These are phyloP conservation scores for Pinus albicaulis DNA, from an alignment of 75 land plant genomes.

Conservation along the genomic window DNA sequence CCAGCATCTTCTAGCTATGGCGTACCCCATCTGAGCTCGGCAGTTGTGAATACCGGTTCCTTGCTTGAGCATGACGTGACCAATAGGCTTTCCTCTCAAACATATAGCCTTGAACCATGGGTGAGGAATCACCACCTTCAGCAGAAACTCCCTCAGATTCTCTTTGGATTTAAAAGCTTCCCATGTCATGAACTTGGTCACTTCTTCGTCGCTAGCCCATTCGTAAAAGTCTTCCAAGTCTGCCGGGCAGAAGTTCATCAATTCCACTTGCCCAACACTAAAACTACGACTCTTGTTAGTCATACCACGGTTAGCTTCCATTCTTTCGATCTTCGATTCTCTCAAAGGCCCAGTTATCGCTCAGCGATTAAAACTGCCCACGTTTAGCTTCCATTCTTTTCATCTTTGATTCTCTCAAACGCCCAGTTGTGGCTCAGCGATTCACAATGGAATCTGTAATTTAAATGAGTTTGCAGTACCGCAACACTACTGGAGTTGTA, in stretches of 20 bases:
- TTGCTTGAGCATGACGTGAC: neutral
- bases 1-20: slow-evolving; percentile 44
- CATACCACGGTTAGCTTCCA: too few relatives aligned
- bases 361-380: too few relatives aligned
- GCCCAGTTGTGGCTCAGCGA: too few relatives aligned
- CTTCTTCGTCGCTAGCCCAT: slow-evolving; percentile 6
- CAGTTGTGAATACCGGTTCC: neutral
- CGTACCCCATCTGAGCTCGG: slow-evolving; percentile 36
- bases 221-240: neutral
- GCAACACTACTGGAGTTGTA: too few relatives aligned
- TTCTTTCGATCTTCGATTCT: too few relatives aligned
- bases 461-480: too few relatives aligned
- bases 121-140: slow-evolving; percentile 25
- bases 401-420: too few relatives aligned
- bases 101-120: slow-evolving; percentile 58
- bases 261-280: neutral
- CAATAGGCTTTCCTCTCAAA: slow-evolving; percentile 10
- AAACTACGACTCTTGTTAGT: neutral
- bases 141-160: slow-evolving; percentile 19
- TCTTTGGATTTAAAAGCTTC: slow-evolving; percentile 25
- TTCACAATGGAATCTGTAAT: too few relatives aligned
- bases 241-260: neutral
- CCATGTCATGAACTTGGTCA: slow-evolving; percentile 31
- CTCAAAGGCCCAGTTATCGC: too few relatives aligned
- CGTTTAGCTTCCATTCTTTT: too few relatives aligned